phyloP scores from a whole-genome alignment of 148 eudicot species.

The Agrostemma githago region DNA sequence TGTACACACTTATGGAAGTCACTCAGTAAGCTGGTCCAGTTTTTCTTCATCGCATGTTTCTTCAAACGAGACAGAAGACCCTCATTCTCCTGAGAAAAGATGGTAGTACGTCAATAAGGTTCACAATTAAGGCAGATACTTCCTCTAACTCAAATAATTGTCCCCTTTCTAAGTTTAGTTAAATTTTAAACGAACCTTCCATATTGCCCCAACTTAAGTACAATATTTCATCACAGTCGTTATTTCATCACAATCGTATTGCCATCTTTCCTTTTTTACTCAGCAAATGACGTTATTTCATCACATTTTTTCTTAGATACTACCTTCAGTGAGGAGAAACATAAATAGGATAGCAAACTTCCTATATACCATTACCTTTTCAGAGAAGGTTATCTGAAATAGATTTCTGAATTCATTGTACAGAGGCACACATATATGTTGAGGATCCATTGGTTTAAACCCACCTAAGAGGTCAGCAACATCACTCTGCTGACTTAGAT shows the following conservation, averaged over 20 bases:
- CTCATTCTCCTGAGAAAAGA: slow-evolving; percentile 46
- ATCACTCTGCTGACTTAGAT: slow-evolving; percentile 97
- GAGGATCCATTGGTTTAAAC: slow-evolving; percentile 79
- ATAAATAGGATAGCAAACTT: background rate
- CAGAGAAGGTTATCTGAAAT: slow-evolving; percentile 46
- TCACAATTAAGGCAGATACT: slow-evolving; percentile 1
- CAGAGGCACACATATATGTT: slow-evolving; percentile 68
- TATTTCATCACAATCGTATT: too few species aligned
- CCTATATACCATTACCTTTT: slow-evolving; percentile 39
- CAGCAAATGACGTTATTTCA: too few species aligned
- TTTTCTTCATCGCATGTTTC: slow-evolving; percentile 42
- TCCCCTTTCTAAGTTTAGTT: too few species aligned
- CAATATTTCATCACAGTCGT: too few species aligned
- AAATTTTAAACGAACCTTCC: too few species aligned
- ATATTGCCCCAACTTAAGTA: too few species aligned
- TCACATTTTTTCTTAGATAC: too few species aligned
- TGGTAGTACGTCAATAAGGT: slow-evolving; percentile 11
- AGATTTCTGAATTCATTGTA: slow-evolving; percentile 67
- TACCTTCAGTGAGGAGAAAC: too few species aligned
- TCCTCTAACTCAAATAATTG: too few species aligned
- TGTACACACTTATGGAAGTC: slow-evolving; percentile 45
- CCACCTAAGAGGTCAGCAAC: slow-evolving; percentile 91
- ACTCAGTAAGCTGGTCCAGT: slow-evolving; percentile 59
- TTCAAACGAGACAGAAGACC: slow-evolving; percentile 36
- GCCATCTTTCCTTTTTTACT: too few species aligned